A percentile compares a stretch with the other conserved stretches of the same genome.
Conservation (phyloP, 352 stramenopile genomes). For the Phytophthora ramorum region DNA sequence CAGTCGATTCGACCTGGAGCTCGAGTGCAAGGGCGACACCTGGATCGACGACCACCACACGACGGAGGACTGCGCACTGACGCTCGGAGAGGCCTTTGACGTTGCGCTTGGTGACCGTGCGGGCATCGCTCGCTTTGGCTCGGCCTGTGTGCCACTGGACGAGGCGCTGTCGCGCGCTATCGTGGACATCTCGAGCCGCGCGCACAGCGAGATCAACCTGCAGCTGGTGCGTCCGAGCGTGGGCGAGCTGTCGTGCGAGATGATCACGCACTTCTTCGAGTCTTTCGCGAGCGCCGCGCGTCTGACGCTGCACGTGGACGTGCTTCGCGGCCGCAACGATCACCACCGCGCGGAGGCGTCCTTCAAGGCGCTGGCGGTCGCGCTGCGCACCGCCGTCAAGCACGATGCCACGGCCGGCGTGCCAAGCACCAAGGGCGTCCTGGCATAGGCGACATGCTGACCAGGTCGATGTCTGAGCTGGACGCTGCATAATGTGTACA, state of each 20-base stretch:
- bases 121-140: conserved; percentile 92
- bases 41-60: conserved; percentile 98
- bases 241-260: conserved; percentile 92
- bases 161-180: conserved; percentile 92
- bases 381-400: conserved; percentile 82
- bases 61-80: conserved; percentile 95
- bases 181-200: conserved; percentile 95
- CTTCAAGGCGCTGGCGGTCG: conserved; percentile 93
- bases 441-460: conserved; percentile 53
- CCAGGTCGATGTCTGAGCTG: conserved; percentile 11
- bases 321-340: conserved; percentile 92
- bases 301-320: conserved; percentile 94
- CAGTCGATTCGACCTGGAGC: conserved; percentile 89
- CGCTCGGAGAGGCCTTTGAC: conserved; percentile 93
- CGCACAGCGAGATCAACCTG: conserved; percentile 91
- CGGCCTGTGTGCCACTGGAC: conserved; percentile 89
- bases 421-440: conserved; percentile 93
- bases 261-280: conserved; percentile 96
- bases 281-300: conserved; percentile 93
- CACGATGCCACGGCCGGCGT: conserved; percentile 84
- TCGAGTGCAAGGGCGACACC: conserved; percentile 93
- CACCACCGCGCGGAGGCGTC: conserved; percentile 93
- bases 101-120: conserved; percentile 88
- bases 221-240: conserved; percentile 86
- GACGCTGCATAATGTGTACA: conserved; percentile 22